phyloP scores from a whole-genome alignment of 805 yeast species.

The Candida anglica region DNA sequence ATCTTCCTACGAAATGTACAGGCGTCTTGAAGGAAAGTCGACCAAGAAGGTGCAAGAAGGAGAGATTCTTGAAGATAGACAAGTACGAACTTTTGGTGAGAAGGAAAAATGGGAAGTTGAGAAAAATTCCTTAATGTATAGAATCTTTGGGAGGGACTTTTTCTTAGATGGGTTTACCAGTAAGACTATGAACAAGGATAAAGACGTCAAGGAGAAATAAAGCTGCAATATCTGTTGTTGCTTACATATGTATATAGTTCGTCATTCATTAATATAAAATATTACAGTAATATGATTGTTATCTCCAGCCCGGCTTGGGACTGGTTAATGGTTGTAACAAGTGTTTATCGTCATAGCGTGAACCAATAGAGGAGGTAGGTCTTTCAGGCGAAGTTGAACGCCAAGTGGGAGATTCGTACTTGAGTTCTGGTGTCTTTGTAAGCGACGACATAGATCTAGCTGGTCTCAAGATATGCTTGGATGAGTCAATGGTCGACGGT shows the following conservation, averaged over 20 bases:
- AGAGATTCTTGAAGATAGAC: constrained; percentile 29
- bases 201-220: background rate
- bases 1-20: constrained; percentile 30
- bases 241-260: constrained; percentile 2
- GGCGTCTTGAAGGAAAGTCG: constrained; percentile 36
- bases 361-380: constrained; percentile 31
- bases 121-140: constrained; percentile 31
- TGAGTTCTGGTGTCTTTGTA: constrained; percentile 1
- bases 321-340: constrained; percentile 19
- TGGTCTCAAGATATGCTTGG: too few species aligned
- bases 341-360: constrained; percentile 29
- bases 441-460: background rate
- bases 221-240: background rate
- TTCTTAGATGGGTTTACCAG: constrained; percentile 43
- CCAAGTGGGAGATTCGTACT: constrained; percentile 3
- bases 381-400: constrained; percentile 29
- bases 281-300: constrained; percentile 1
- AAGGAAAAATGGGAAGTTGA: constrained; percentile 39
- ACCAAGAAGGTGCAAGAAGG: constrained; percentile 39
- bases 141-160: constrained; percentile 37
- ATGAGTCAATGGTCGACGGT: constrained; percentile 2
- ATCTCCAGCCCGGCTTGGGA: too few species aligned
- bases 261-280: constrained; percentile 6
- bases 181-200: constrained; percentile 18
- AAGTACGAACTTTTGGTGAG: constrained; percentile 33